Conservation (phyloP, 129 eudicot species). For the Sambucus nigra region DNA sequence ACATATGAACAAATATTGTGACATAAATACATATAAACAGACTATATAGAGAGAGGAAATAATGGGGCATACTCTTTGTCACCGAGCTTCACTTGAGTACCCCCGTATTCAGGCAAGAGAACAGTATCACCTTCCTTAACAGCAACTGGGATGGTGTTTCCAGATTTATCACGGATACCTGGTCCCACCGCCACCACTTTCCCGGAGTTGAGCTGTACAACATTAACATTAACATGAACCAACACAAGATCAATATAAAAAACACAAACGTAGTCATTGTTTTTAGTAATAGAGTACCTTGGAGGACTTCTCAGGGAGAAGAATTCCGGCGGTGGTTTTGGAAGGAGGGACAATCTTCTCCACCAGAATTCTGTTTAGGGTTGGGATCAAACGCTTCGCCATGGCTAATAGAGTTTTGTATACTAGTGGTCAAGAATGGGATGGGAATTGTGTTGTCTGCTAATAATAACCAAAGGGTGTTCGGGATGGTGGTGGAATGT, state of each 20-base stretch:
- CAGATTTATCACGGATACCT: constrained; percentile 34
- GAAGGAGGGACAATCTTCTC: constrained; percentile 74
- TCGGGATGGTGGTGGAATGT: constrained; percentile 30
- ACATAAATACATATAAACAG: too few relatives aligned
- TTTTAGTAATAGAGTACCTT: constrained; percentile 40
- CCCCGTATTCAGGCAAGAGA: constrained; percentile 81
- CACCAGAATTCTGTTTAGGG: constrained; percentile 76
- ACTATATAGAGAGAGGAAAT: not conserved
- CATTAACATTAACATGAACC: not conserved
- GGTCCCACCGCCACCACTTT: constrained; percentile 79
- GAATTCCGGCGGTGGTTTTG: constrained; percentile 82
- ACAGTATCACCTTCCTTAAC: constrained; percentile 86
- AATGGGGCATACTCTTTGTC: constrained; percentile 49
- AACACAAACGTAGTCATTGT: too few relatives aligned
- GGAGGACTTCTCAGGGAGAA: constrained; percentile 72
- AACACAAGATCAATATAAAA: not conserved
- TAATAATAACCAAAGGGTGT: not conserved
- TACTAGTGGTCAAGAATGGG: not conserved
- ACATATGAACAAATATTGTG: not conserved
- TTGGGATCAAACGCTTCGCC: constrained; percentile 85
- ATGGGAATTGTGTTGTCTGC: not conserved
- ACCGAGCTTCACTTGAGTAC: constrained; percentile 67
- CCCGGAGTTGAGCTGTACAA: constrained; percentile 64
- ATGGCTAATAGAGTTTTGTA: constrained; percentile 15
- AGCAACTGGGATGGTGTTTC: constrained; percentile 45